phyloP scores from a whole-genome alignment of 352 stramenopile genomes.

The Globisporangium paddicum region DNA sequence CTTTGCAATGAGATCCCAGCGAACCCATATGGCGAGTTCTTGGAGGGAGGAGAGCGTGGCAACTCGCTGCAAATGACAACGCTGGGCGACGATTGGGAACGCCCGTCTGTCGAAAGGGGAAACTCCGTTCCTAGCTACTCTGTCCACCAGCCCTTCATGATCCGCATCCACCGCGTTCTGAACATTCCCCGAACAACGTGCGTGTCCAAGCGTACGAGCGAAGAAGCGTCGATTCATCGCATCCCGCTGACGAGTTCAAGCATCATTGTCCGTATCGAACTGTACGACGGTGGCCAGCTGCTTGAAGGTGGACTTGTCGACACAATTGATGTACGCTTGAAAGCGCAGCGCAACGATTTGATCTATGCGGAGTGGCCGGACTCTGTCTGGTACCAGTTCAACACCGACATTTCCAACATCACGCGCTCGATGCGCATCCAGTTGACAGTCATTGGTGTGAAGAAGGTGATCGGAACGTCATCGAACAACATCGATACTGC shows the following conservation, averaged over 20 bases:
- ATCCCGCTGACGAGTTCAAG: conserved; percentile 54
- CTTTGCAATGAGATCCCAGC: conserved; percentile 55
- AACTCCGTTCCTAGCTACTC: conserved; percentile 42
- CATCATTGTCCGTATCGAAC: conserved; percentile 68
- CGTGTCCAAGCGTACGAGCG: conserved; percentile 56
- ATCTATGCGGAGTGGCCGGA: conserved; percentile 73
- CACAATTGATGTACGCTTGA: conserved; percentile 64
- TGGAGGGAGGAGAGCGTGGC: conserved; percentile 42
- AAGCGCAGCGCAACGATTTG: conserved; percentile 64
- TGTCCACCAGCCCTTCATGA: conserved; percentile 59
- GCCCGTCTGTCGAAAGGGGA: conserved; percentile 28
- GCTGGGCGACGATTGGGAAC: conserved; percentile 63
- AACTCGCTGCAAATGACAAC: conserved; percentile 72
- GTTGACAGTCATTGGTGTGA: conserved; percentile 66
- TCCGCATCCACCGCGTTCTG: conserved; percentile 72
- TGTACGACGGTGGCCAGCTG: conserved; percentile 71
- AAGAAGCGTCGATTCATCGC: conserved; percentile 50
- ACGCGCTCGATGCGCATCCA: conserved; percentile 74
- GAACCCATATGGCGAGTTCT: conserved; percentile 61
- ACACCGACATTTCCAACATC: conserved; percentile 63
- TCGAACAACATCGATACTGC: conserved; percentile 28
- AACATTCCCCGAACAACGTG: conserved; percentile 80
- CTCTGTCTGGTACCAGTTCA: conserved; percentile 76
- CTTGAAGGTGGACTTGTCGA: conserved; percentile 68
- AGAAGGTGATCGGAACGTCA: conserved; percentile 50